phyloP scores from a whole-genome alignment of 495 filamentous ascomycete species.

The Aspergillus conjunctus region DNA sequence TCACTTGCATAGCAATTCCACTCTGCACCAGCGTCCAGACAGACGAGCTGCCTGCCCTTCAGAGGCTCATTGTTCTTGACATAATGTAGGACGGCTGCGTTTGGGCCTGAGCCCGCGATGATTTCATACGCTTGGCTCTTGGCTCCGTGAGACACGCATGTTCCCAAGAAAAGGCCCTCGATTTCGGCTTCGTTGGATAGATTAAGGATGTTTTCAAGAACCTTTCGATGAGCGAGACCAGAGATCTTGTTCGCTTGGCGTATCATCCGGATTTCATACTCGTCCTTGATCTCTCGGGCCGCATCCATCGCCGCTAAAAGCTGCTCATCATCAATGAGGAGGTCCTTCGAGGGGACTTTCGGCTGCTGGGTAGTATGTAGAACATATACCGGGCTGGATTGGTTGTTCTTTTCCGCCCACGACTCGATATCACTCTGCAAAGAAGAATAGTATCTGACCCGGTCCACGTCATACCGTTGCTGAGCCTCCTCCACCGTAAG shows the following conservation, averaged over 20 bases:
- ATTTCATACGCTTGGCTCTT: slow-evolving; percentile 82
- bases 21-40: slow-evolving; percentile 84
- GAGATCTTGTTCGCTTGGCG: slow-evolving; percentile 77
- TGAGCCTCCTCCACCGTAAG: slow-evolving; percentile 72
- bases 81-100: slow-evolving; percentile 87
- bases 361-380: slow-evolving; percentile 42
- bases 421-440: slow-evolving; percentile 60
- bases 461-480: slow-evolving; percentile 75
- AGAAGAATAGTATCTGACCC: slow-evolving; percentile 64
- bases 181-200: slow-evolving; percentile 80
- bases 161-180: slow-evolving; percentile 71
- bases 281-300: slow-evolving; percentile 74
- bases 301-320: slow-evolving; percentile 70
- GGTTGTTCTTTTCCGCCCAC: slow-evolving; percentile 62
- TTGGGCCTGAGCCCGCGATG: slow-evolving; percentile 77
- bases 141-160: slow-evolving; percentile 69
- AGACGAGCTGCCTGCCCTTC: slow-evolving; percentile 65
- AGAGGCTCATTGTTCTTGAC: slow-evolving; percentile 73
- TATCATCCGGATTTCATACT: slow-evolving; percentile 78
- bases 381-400: slow-evolving; percentile 38
- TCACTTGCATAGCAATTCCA: slow-evolving; percentile 88
- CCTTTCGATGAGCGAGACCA: slow-evolving; percentile 67
- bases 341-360: slow-evolving; percentile 56
- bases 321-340: slow-evolving; percentile 37
- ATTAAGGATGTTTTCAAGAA: slow-evolving; percentile 60